phyloP scores from a whole-genome alignment of 495 filamentous ascomycete genomes.

The Aspergillus sclerotioniger region DNA sequence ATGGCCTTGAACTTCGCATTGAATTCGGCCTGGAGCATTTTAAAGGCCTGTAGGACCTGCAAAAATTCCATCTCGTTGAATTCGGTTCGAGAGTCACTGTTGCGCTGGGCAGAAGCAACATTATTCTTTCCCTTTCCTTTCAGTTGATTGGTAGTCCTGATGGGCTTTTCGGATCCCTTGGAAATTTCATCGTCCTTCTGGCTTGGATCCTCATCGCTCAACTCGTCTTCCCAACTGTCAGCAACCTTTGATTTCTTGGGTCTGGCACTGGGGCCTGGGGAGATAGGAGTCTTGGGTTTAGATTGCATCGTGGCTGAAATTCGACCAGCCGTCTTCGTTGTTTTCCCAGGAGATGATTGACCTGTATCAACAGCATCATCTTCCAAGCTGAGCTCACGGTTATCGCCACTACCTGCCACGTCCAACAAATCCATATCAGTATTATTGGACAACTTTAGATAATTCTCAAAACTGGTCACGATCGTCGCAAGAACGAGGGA shows the following conservation, averaged over 20 bases:
- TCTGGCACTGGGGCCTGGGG: neutral
- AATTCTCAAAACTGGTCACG: constrained; percentile 27
- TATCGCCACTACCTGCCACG: constrained; percentile 19
- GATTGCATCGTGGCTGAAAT: neutral
- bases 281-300: neutral
- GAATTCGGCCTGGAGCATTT: constrained; percentile 56
- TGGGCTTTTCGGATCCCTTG: neutral
- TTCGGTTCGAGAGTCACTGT: too few relatives aligned
- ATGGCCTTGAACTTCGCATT: constrained; percentile 65
- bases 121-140: neutral
- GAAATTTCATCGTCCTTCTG: neutral
- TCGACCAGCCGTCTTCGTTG: neutral
- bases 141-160: too few relatives aligned
- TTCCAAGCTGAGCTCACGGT: constrained; percentile 14
- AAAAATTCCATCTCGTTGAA: constrained; percentile 39
- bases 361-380: neutral
- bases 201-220: constrained; percentile 6
- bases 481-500: constrained; percentile 68
- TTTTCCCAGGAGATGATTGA: neutral
- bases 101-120: neutral
- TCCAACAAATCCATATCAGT: constrained; percentile 20
- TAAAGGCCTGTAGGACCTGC: constrained; percentile 49
- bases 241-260: constrained; percentile 8
- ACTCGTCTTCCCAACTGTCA: constrained; percentile 24
- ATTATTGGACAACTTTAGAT: constrained; percentile 15